Evolutionary conservation across 2,329 filamentous ascomycete species (phyloP), one percentile per base, ranked within the genome.

Genomic region (Rhinocladiella similis): DNA sequence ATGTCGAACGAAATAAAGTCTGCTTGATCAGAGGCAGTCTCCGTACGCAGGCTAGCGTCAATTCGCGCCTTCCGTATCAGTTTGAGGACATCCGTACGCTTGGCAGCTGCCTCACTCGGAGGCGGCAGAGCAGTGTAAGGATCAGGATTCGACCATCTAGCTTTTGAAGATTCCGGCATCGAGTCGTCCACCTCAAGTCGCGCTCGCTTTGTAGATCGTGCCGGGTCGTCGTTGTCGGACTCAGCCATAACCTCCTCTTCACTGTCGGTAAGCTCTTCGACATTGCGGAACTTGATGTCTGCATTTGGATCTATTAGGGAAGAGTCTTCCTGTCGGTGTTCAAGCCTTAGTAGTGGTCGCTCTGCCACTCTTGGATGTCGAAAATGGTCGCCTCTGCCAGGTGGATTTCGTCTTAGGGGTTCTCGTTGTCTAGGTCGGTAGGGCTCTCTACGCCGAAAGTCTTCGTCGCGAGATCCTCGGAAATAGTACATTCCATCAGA

Each of bases 111-210:
- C 53, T 91, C 88, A 62, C 92, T 88, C 0, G 86, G 83, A 5
- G 91, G 91, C 7, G 93, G 93, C 9, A 96, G 78, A 1, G 85
- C 89, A 5, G 90, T 96, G 72, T 97, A 97, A 0, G 92, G 91
- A 70, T 97, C 93, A 3, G 93, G 92, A 65, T 97, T 97, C 3
- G 91, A 96, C 93, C 93, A 97, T 71, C 89, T 91, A 2, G 91
- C 91, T 4, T 70, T 73, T 51, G 66, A 64, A 13, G 65, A 47
- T 10, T 18, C 48, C 33, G 58, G 49, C 12, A 55, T 56, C 5
- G 56, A 51, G 27, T 61, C 60, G 20, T 67, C 63, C 13, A 61
- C 48, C 41, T 67, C 69, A 5, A 70, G n/a, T 3, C 67, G 70
- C 55, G 69, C 70, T 48, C 73, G 74, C 16, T 75, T 73, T 42